Conservation (phyloP, 169 alveolate species). For the Plasmodium vivax region DNA sequence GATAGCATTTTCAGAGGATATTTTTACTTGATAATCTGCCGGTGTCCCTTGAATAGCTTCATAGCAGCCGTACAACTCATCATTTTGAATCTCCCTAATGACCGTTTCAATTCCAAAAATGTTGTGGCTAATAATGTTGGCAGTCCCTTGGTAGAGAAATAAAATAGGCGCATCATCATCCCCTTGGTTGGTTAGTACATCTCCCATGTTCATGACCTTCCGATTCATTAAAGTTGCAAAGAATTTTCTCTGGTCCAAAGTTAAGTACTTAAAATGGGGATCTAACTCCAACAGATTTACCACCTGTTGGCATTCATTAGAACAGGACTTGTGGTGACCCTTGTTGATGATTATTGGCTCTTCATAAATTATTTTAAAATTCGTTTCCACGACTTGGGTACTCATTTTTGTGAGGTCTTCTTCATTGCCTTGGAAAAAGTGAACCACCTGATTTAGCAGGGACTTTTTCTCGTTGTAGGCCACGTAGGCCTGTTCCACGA, state of each 20-base stretch:
- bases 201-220: slow-evolving; percentile 5
- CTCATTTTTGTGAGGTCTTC: slow-evolving; percentile 35
- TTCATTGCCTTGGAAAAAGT: slow-evolving; percentile 68
- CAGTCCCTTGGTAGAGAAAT: slow-evolving; percentile 50
- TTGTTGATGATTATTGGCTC: slow-evolving; percentile 67
- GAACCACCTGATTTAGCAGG: slow-evolving; percentile 59
- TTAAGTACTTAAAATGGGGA: slow-evolving; percentile 42
- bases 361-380: slow-evolving; percentile 32
- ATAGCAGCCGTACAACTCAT: slow-evolving; percentile 57
- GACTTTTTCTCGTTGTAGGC: slow-evolving; percentile 43
- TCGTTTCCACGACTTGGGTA: slow-evolving; percentile 44
- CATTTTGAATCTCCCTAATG: slow-evolving; percentile 26
- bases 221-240: slow-evolving; percentile 73
- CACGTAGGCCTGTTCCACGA: slow-evolving; percentile 51
- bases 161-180: slow-evolving; percentile 35
- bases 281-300: slow-evolving; percentile 35
- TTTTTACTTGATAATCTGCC: slow-evolving; percentile 69
- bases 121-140: slow-evolving; percentile 46
- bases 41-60: slow-evolving; percentile 33
- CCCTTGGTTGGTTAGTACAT: slow-evolving; percentile 27
- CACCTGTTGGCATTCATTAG: slow-evolving; percentile 42
- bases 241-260: slow-evolving; percentile 71
- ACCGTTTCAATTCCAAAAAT: slow-evolving; percentile 66
- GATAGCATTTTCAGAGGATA: slow-evolving; percentile 29
- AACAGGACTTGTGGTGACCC: slow-evolving; percentile 43